phyloP scores from a whole-genome alignment of 2,329 filamentous ascomycete genomes.

The Microdochium trichocladiopsis region DNA sequence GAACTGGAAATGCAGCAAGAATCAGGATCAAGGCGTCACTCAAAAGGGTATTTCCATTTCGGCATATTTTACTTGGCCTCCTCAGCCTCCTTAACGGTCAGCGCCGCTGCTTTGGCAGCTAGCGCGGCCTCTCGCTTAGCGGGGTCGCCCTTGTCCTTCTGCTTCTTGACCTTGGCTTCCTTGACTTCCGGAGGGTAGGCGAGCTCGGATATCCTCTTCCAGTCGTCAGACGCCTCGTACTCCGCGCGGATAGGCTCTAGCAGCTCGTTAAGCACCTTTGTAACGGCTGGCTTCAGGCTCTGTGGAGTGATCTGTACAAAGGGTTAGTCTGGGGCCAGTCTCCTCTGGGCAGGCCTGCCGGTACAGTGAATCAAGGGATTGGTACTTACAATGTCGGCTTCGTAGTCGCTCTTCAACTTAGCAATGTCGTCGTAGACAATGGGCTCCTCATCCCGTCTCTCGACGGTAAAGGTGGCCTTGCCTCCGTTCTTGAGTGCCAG shows the following conservation, averaged over 20 bases:
- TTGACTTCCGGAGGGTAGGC: conserved; percentile 72
- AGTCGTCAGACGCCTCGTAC: conserved; percentile 65
- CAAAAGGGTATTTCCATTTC: not conserved
- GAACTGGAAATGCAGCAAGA: too few species aligned
- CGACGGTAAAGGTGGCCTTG: conserved; percentile 59
- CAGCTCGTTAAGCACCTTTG: conserved; percentile 64
- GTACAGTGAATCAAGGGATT: too few species aligned
- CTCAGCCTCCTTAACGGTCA: conserved; percentile 9
- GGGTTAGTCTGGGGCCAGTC: conserved; percentile 7
- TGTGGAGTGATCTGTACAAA: conserved; percentile 66
- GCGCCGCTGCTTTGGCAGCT: conserved; percentile 10
- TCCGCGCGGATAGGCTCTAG: conserved; percentile 71
- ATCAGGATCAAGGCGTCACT: not conserved
- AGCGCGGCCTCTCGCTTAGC: conserved; percentile 12
- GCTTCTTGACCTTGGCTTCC: conserved; percentile 69
- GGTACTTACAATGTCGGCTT: conserved; percentile 62
- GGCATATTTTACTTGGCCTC: conserved; percentile 1
- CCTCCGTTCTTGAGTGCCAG: conserved; percentile 50
- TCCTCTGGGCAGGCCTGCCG: too few species aligned
- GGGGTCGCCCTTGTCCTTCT: conserved; percentile 61
- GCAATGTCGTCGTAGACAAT: conserved; percentile 73
- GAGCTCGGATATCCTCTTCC: conserved; percentile 68
- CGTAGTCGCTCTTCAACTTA: conserved; percentile 74
- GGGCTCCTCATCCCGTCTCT: conserved; percentile 62
- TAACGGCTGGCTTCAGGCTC: conserved; percentile 77